phyloP scores from a whole-genome alignment of 2,329 filamentous ascomycete species.

The Aspergillus texensis region DNA sequence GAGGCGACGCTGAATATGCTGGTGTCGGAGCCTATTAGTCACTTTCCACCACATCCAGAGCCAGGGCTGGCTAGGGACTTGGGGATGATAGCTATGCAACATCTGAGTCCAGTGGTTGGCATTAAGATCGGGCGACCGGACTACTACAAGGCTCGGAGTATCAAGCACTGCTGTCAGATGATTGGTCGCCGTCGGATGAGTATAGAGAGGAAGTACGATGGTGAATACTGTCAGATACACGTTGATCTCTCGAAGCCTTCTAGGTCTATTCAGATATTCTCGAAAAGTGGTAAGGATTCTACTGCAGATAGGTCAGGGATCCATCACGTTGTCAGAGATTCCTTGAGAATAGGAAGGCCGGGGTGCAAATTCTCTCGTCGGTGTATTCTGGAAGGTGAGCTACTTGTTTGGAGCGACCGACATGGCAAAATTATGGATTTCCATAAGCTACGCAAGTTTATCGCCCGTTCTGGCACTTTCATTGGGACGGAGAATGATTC shows the following conservation, averaged over 20 bases:
- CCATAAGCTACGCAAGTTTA: constrained; percentile 79
- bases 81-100: constrained; percentile 38
- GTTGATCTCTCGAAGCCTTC: constrained; percentile 63
- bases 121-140: constrained; percentile 66
- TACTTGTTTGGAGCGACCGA: constrained; percentile 74
- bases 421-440: constrained; percentile 71
- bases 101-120: constrained; percentile 59
- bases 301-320: constrained; percentile 69
- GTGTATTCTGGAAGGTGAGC: constrained; percentile 82
- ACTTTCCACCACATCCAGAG: constrained; percentile 41
- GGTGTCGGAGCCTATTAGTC: constrained; percentile 36
- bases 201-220: constrained; percentile 81
- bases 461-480: constrained; percentile 70
- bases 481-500: constrained; percentile 72
- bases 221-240: constrained; percentile 89
- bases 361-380: constrained; percentile 62
- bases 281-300: constrained; percentile 89
- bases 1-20: constrained; percentile 61
- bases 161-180: constrained; percentile 74
- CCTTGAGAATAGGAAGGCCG: constrained; percentile 62
- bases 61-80: constrained; percentile 33
- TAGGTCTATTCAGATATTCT: constrained; percentile 76
- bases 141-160: constrained; percentile 68
- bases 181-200: constrained; percentile 64
- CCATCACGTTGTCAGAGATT: constrained; percentile 65